These are phyloP conservation scores for Pythium guiyangense DNA, from an alignment of 352 stramenopile genomes.

Conservation along the genomic window DNA sequence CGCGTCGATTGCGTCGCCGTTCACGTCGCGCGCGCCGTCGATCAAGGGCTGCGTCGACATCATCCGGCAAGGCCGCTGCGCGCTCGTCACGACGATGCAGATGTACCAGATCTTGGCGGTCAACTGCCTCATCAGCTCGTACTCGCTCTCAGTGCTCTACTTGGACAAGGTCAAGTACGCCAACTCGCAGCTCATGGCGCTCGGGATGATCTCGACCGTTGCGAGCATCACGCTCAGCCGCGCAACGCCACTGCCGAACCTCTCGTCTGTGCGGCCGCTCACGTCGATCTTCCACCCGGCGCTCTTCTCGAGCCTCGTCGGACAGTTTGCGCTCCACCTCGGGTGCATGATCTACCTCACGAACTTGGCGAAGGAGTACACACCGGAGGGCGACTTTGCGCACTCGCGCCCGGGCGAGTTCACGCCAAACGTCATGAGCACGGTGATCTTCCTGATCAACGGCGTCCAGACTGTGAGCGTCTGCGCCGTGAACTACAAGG, in stretches of 20 bases:
- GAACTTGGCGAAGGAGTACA: slow-evolving; percentile 90
- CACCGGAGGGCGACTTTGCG: slow-evolving; percentile 69
- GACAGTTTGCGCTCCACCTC: slow-evolving; percentile 96
- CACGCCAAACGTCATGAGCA: slow-evolving; percentile 98
- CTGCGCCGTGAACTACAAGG: slow-evolving; percentile 99
- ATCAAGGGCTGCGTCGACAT: slow-evolving; percentile 94
- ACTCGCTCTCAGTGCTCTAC: slow-evolving; percentile 98
- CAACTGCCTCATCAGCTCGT: slow-evolving; percentile 98
- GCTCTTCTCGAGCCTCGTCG: slow-evolving; percentile 92
- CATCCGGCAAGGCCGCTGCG: slow-evolving; percentile 97
- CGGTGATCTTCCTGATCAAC: slow-evolving; percentile 97
- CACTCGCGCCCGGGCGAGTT: slow-evolving; percentile 89
- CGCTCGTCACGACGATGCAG: slow-evolving; percentile 98
- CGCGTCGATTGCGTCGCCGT: slow-evolving; percentile 98
- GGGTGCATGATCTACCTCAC: slow-evolving; percentile 91
- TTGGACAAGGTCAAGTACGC: slow-evolving; percentile 98
- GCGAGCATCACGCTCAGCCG: slow-evolving; percentile 85
- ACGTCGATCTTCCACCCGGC: slow-evolving; percentile 94
- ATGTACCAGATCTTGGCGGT: slow-evolving; percentile 99
- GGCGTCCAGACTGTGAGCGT: slow-evolving; percentile 94
- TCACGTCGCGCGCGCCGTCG: slow-evolving; percentile 94
- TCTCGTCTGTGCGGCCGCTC: slow-evolving; percentile 92
- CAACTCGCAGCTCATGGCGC: slow-evolving; percentile 94
- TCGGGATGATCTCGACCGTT: slow-evolving; percentile 85
- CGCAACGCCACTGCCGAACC: slow-evolving; percentile 91